These are phyloP conservation scores for Apiospora aurea DNA, from an alignment of 2,329 filamentous ascomycete species.

Conservation along the genomic window DNA sequence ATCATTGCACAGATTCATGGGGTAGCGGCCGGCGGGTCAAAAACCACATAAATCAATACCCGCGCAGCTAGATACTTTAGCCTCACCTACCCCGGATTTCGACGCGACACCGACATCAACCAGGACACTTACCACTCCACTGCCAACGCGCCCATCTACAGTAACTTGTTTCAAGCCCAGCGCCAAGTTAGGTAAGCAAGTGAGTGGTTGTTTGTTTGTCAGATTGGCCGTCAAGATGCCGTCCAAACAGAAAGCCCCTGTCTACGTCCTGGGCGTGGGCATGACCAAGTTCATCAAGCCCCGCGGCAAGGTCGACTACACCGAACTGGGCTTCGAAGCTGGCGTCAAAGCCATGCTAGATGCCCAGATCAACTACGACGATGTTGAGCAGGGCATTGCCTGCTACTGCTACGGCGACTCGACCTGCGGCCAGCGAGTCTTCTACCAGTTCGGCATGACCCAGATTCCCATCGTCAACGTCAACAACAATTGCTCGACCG, in stretches of 20 bases:
- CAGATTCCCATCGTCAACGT: conserved; percentile 96
- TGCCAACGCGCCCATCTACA: not conserved
- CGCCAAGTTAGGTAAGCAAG: not conserved
- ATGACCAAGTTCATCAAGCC: conserved; percentile 99
- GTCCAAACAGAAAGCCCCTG: conserved; percentile 57
- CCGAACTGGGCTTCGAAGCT: conserved; percentile 91
- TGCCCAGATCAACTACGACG: conserved; percentile 93
- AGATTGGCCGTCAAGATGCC: conserved; percentile 49
- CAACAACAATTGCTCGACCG: conserved; percentile 98
- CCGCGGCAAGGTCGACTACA: conserved; percentile 91
- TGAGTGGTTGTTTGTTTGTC: not conserved
- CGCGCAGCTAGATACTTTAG: conserved; percentile 19
- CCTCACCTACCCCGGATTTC: conserved; percentile 15
- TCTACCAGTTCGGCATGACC: conserved; percentile 99
- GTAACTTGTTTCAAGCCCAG: not conserved
- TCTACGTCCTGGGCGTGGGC: conserved; percentile 94
- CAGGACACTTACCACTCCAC: not conserved
- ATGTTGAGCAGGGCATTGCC: conserved; percentile 93
- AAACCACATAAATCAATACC: conserved; percentile 7
- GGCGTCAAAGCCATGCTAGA: conserved; percentile 86
- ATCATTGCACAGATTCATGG: not conserved
- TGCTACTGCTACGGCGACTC: conserved; percentile 98
- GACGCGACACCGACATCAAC: not conserved
- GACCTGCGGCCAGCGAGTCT: conserved; percentile 93
- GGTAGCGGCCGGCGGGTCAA: not conserved